Evolutionary conservation across 2,329 filamentous ascomycete species (phyloP), one percentile per base, ranked within the genome.

Genomic region (Calonectria leucothoes): DNA sequence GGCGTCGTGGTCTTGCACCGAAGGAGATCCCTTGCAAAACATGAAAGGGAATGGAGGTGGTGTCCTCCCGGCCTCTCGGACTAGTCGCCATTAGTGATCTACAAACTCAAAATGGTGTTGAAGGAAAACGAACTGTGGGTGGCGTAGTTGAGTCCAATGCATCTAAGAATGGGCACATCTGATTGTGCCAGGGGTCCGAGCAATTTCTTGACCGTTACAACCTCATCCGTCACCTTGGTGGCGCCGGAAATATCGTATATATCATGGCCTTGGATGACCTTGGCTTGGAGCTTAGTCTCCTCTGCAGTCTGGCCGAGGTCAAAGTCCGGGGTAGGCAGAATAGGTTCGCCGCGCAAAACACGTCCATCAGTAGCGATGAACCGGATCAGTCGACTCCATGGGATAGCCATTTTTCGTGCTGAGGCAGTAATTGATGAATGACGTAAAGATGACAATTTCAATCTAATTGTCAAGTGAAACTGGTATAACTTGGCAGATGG

Each of bases 311-410:
- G 81, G 14, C 89, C 75, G 6, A 77, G 79, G 74, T 91, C 89
- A 70, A 88, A 88, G 71, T 87, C 83, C 7, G 80, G 75, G 0
- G 72, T 80, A 2, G 85, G 86, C 4, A 86, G 83, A 42, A 91
- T 86, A 0, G 89, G 89, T 71, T 91, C 88, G 45, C 90, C 89
- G 23, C 85, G 85, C 10, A 90, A 83, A 11, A 85, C 82, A 10
- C 86, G 85, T 23, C 88, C 89, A 65, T 91, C 89, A 0, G 84
- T 85, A 17, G 88, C 86, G 15, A 86, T 82, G 79, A 91, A 91
- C 35, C 89, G 88, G 69, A 91, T 52, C 14, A 52, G 49, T 20
- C 49, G 49, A 52, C 49, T 52, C 49, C 49, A 52, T 20, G 23
- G 49, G 29, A 52, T 2, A 27, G 49, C 25, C 29, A 52, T 52